Conservation (phyloP, 768 basidiomycete species). For the Hemileccinum impolitum region DNA sequence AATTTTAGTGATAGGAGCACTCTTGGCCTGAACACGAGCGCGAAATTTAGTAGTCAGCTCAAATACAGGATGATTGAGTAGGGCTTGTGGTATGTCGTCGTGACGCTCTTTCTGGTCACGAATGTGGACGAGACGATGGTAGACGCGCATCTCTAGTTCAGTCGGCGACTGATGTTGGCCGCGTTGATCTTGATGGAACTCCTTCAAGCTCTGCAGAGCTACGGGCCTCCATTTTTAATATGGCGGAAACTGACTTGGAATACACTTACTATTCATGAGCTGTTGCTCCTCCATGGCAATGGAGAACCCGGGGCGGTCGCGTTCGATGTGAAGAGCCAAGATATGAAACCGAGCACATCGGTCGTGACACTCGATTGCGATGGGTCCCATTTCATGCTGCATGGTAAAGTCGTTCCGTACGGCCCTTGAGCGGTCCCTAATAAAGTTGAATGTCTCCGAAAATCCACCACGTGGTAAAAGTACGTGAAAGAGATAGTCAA, state of each 20-base stretch:
- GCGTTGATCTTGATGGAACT: constrained; percentile 87
- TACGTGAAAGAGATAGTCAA: constrained; percentile 90
- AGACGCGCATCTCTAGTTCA: constrained; percentile 95
- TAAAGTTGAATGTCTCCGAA: constrained; percentile 70
- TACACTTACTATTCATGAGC: constrained; percentile 78
- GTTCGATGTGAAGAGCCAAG: constrained; percentile 66
- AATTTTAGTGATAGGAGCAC: constrained; percentile 69
- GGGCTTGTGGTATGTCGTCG: constrained; percentile 64
- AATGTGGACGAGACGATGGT: constrained; percentile 89
- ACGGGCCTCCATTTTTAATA: neutral
- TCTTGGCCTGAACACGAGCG: constrained; percentile 73
- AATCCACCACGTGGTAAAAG: constrained; percentile 72
- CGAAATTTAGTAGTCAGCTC: constrained; percentile 81
- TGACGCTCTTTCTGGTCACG: constrained; percentile 77
- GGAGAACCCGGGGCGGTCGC: constrained; percentile 56
- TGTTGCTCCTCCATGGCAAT: constrained; percentile 81
- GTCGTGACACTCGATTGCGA: constrained; percentile 88
- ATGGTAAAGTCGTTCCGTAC: constrained; percentile 94
- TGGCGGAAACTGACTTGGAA: neutral
- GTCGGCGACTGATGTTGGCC: constrained; percentile 66
- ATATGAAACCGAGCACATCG: constrained; percentile 95
- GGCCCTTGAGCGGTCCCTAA: constrained; percentile 87
- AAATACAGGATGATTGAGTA: constrained; percentile 73
- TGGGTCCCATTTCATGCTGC: constrained; percentile 73
- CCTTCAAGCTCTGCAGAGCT: constrained; percentile 91